phyloP scores from a whole-genome alignment of 352 stramenopile species.

The Aphanomyces stellatus region DNA sequence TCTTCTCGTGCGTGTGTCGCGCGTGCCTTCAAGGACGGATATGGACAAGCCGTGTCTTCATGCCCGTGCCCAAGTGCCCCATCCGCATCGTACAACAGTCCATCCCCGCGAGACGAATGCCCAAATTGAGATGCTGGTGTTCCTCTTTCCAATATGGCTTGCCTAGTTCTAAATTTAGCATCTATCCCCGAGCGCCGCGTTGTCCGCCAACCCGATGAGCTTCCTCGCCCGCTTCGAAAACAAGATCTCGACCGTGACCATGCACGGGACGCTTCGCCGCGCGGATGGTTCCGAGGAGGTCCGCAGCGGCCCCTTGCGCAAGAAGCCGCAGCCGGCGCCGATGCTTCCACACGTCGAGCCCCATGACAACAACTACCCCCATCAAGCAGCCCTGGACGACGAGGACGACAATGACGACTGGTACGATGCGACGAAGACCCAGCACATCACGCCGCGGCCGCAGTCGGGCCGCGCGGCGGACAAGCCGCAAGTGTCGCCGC shows the following conservation, averaged over 20 bases:
- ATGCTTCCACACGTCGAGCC: not conserved
- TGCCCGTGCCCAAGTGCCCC: too few species aligned
- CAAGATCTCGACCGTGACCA: slow-evolving; percentile 76
- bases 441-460: slow-evolving; percentile 9
- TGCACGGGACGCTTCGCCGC: slow-evolving; percentile 66
- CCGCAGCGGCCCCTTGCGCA: slow-evolving; percentile 55
- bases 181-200: not conserved
- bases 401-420: not conserved
- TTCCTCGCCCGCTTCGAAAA: slow-evolving; percentile 76
- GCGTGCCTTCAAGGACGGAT: too few species aligned
- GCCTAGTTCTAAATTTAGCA: too few species aligned
- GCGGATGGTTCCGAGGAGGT: slow-evolving; percentile 75
- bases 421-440: not conserved
- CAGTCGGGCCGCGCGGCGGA: too few species aligned
- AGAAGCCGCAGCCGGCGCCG: slow-evolving; percentile 24
- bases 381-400: slow-evolving; percentile 7
- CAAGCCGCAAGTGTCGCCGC: not conserved
- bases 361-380: slow-evolving; percentile 19
- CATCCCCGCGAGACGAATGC: too few species aligned
- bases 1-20: too few species aligned
- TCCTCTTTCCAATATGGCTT: too few species aligned
- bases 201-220: slow-evolving; percentile 47
- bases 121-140: too few species aligned
- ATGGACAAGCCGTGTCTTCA: too few species aligned
- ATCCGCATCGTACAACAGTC: too few species aligned